phyloP scores from a whole-genome alignment of 768 basidiomycete species.

The Psilocybe subaeruginosa region DNA sequence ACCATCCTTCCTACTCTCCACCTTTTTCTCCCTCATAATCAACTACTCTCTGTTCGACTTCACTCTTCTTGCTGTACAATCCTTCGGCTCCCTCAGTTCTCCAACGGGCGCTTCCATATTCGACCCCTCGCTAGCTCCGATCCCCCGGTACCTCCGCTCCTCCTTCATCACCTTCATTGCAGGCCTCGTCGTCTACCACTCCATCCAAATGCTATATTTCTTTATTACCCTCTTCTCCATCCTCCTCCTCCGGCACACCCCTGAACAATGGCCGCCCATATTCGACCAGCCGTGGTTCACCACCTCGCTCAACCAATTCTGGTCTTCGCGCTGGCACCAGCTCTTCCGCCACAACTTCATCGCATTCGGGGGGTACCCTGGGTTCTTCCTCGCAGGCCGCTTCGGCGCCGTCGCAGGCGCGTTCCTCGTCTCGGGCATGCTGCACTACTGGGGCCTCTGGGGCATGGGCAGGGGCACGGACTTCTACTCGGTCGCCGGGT shows the following conservation, averaged over 20 bases:
- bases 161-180: conserved; percentile 42
- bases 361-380: conserved; percentile 48
- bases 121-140: conserved; percentile 36
- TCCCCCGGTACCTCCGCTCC: conserved; percentile 45
- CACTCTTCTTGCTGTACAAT: conserved; percentile 49
- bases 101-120: conserved; percentile 45
- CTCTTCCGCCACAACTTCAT: conserved; percentile 62
- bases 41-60: conserved; percentile 46
- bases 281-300: conserved; percentile 60
- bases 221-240: conserved; percentile 45
- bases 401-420: conserved; percentile 31
- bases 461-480: conserved; percentile 60
- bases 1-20: conserved; percentile 36
- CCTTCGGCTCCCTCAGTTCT: conserved; percentile 41
- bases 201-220: conserved; percentile 47
- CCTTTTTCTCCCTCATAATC: conserved; percentile 32
- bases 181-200: conserved; percentile 46
- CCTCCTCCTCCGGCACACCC: conserved; percentile 48
- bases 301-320: conserved; percentile 63
- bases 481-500: conserved; percentile 43
- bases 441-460: conserved; percentile 63
- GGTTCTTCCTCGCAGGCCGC: conserved; percentile 47
- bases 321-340: conserved; percentile 73
- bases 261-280: conserved; percentile 64
- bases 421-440: conserved; percentile 23